phyloP scores from a whole-genome alignment of 805 yeast genomes.

The Kazachstania bromeliacearum region DNA sequence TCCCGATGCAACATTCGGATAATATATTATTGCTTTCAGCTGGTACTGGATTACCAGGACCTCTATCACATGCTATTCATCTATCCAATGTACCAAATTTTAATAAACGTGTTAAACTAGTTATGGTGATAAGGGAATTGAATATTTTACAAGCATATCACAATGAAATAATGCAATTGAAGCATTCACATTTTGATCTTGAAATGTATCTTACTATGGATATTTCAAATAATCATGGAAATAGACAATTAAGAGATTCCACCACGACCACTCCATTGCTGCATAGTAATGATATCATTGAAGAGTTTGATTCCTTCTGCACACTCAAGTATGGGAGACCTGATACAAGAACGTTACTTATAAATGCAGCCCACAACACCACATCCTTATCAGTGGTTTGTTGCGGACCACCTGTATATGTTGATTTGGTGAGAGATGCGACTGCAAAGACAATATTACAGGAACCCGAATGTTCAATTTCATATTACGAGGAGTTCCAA shows the following conservation, averaged over 20 bases:
- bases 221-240: not conserved
- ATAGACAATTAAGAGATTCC: slow-evolving; percentile 1
- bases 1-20: slow-evolving; percentile 41
- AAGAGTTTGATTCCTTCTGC: slow-evolving; percentile 21
- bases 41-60: slow-evolving; percentile 66
- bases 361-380: slow-evolving; percentile 25
- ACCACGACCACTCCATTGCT: slow-evolving; percentile 4
- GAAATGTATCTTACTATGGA: slow-evolving; percentile 13
- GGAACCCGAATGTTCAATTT: slow-evolving; percentile 41
- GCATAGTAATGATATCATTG: slow-evolving; percentile 2
- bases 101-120: slow-evolving; percentile 10
- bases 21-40: slow-evolving; percentile 57
- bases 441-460: slow-evolving; percentile 35
- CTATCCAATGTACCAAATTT: slow-evolving; percentile 11
- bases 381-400: slow-evolving; percentile 44
- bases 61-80: slow-evolving; percentile 38
- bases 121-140: slow-evolving; percentile 11
- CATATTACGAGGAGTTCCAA: slow-evolving; percentile 67
- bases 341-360: slow-evolving; percentile 32
- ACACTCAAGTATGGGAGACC: slow-evolving; percentile 41
- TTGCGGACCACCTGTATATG: slow-evolving; percentile 57
- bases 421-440: slow-evolving; percentile 44
- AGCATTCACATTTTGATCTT: slow-evolving; percentile 11
- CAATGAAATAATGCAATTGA: slow-evolving; percentile 11
- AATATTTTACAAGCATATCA: slow-evolving; percentile 15